Conservation (phyloP, 2,329 filamentous ascomycete species). For the Kalmusia sp. region DNA sequence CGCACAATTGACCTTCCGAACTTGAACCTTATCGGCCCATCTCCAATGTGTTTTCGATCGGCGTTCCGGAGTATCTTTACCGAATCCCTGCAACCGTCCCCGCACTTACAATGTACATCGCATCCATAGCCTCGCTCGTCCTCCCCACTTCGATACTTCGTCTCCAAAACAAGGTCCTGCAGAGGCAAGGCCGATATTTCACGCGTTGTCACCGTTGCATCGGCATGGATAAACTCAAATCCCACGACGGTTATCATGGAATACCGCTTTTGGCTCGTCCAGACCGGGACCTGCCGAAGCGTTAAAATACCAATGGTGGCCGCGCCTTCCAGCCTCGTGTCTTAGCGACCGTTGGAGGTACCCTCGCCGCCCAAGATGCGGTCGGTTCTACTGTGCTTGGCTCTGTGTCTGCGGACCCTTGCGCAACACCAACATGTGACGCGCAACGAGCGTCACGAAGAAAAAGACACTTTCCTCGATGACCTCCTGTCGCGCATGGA, state of each 20-base stretch:
- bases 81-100: constrained; percentile 3
- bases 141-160: neutral
- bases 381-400: neutral
- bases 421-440: neutral
- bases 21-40: too few relatives aligned
- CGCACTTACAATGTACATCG: constrained; percentile 6
- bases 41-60: neutral
- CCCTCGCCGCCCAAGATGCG: neutral
- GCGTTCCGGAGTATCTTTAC: constrained; percentile 8
- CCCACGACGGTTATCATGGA: constrained; percentile 1
- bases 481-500: constrained; percentile 22
- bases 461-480: constrained; percentile 24
- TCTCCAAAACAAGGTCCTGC: constrained; percentile 2
- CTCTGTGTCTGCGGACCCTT: neutral
- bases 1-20: too few relatives aligned
- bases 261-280: neutral
- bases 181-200: neutral
- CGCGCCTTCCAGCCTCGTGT: neutral
- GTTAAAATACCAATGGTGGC: neutral
- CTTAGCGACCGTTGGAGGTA: neutral
- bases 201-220: constrained; percentile 10
- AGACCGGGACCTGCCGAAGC: neutral
- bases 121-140: constrained; percentile 5
- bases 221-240: neutral
- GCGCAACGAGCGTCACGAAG: constrained; percentile 2